phyloP scores from a whole-genome alignment of 495 filamentous ascomycete species.

The Penicillium pancosmium region DNA sequence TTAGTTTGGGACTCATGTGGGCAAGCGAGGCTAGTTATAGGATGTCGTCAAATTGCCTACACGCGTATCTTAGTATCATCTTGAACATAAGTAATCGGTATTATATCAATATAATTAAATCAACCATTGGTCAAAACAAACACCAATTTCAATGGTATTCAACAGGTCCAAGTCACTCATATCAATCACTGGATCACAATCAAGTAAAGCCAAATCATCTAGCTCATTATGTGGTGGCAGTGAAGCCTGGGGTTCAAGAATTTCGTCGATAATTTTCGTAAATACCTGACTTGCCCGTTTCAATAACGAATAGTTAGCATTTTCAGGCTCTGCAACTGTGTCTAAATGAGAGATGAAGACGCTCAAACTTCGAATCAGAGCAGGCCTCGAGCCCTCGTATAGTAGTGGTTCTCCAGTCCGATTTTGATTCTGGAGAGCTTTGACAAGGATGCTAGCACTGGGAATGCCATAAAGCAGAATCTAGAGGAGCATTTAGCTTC shows the following conservation, averaged over 20 bases:
- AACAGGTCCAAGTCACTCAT: slow-evolving; percentile 28
- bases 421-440: slow-evolving; percentile 45
- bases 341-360: slow-evolving; percentile 51
- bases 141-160: slow-evolving; percentile 31
- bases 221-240: background rate
- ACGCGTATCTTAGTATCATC: too few relatives aligned
- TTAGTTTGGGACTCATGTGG: too few relatives aligned
- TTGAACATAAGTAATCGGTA: too few relatives aligned
- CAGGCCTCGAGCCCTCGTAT: slow-evolving; percentile 49
- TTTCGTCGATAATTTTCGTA: slow-evolving; percentile 36
- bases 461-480: slow-evolving; percentile 47
- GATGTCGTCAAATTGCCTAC: too few relatives aligned
- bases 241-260: slow-evolving; percentile 31
- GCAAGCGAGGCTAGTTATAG: too few relatives aligned
- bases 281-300: slow-evolving; percentile 31
- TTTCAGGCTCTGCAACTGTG: slow-evolving; percentile 23
- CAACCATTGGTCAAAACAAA: slow-evolving; percentile 35
- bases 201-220: slow-evolving; percentile 3
- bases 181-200: slow-evolving; percentile 23
- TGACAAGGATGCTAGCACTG: slow-evolving; percentile 44
- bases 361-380: slow-evolving; percentile 61
- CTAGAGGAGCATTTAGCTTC: slow-evolving; percentile 12
- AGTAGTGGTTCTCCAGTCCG: slow-evolving; percentile 42
- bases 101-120: slow-evolving; percentile 14
- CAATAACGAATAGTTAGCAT: slow-evolving; percentile 31